These are phyloP conservation scores for Melaleuca alternifolia DNA, from an alignment of 345 rosid genomes.

Conservation along the genomic window DNA sequence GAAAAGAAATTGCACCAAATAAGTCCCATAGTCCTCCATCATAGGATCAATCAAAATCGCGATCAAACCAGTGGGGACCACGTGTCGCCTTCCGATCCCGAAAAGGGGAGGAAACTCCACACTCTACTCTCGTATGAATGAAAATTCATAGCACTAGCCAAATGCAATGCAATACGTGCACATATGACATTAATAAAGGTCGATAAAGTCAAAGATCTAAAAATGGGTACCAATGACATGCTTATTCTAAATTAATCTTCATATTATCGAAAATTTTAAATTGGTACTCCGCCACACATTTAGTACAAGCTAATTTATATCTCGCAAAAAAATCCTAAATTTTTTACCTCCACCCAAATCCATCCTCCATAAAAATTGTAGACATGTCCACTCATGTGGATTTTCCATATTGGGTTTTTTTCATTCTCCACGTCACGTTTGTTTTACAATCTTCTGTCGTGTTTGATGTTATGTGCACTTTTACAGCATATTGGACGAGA, in stretches of 20 bases:
- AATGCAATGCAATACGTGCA: neutral
- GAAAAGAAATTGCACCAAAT: neutral
- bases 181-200: neutral
- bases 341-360: neutral
- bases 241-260: neutral
- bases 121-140: neutral
- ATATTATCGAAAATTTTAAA: neutral
- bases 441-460: too few relatives aligned
- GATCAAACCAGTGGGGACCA: neutral
- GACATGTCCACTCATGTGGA: neutral
- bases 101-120: neutral
- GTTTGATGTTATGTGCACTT: too few relatives aligned
- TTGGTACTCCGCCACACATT: fast-evolving
- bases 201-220: neutral
- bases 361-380: neutral
- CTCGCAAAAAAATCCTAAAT: neutral
- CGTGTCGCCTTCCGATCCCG: neutral
- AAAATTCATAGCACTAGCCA: neutral
- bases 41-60: neutral
- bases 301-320: neutral
- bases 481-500: neutral
- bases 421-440: neutral
- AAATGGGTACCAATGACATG: neutral
- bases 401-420: neutral
- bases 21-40: neutral